Conservation (phyloP, 1,284 basidiomycete species). For the Heterobasidion irregulare region DNA sequence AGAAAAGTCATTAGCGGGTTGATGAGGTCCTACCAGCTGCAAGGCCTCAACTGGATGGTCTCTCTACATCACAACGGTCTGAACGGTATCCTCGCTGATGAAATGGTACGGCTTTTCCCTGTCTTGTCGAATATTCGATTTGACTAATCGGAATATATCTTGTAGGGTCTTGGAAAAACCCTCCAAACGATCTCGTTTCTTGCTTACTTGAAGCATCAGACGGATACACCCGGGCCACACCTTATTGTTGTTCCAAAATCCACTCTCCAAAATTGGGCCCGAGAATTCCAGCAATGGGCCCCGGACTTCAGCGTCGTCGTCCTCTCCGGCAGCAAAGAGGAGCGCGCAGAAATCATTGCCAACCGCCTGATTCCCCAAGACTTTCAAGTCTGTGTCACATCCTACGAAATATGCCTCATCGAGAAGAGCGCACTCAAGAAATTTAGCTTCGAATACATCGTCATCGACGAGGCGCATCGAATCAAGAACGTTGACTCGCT, state of each 20-base stretch:
- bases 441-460: slow-evolving; percentile 96
- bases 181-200: slow-evolving; percentile 98
- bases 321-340: slow-evolving; percentile 86
- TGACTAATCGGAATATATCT: slow-evolving; percentile 4
- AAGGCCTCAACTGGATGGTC: slow-evolving; percentile 97
- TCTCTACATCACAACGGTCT: slow-evolving; percentile 88
- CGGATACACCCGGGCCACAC: slow-evolving; percentile 75
- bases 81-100: slow-evolving; percentile 90
- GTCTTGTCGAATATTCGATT: neutral
- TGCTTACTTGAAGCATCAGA: slow-evolving; percentile 87
- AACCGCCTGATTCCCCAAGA: slow-evolving; percentile 78
- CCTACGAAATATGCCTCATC: slow-evolving; percentile 96
- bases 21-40: slow-evolving; percentile 94
- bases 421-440: slow-evolving; percentile 91
- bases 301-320: slow-evolving; percentile 82
- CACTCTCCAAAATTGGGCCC: slow-evolving; percentile 93
- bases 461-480: slow-evolving; percentile 98
- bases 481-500: slow-evolving; percentile 99
- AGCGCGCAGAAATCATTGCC: slow-evolving; percentile 78
- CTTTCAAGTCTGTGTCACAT: slow-evolving; percentile 94
- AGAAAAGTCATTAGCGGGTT: slow-evolving; percentile 73
- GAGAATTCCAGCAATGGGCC: slow-evolving; percentile 92
- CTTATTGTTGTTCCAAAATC: slow-evolving; percentile 97
- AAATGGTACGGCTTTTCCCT: slow-evolving; percentile 59
- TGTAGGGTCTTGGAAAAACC: slow-evolving; percentile 94